Conservation (phyloP, 1,139 yeast genomes). For the Meyerozyma athensensis region DNA sequence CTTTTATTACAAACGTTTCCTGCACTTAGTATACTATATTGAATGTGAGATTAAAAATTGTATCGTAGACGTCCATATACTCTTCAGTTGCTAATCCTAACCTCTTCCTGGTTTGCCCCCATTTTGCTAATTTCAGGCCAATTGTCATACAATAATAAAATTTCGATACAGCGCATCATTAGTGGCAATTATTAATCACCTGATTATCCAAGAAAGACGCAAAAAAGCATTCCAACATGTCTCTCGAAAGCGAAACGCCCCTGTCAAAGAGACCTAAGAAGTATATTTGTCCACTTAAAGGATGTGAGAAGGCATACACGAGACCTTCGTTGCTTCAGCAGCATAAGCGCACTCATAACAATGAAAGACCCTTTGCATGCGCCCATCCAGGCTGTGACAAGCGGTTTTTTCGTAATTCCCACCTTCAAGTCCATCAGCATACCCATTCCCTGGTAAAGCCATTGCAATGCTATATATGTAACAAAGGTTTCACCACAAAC, state of each 20-base stretch:
- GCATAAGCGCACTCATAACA: constrained; percentile 14
- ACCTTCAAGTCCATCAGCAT: constrained; percentile 12
- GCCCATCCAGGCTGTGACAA: constrained; percentile 10
- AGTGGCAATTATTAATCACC: too few relatives aligned
- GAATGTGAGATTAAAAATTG: too few relatives aligned
- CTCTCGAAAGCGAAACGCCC: neutral
- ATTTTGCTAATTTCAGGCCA: too few relatives aligned
- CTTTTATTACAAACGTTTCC: too few relatives aligned
- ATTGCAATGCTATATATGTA: constrained; percentile 12
- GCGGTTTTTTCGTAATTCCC: constrained; percentile 14
- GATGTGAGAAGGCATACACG: constrained; percentile 21
- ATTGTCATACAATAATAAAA: too few relatives aligned
- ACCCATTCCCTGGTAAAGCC: constrained; percentile 14
- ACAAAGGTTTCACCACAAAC: constrained; percentile 13
- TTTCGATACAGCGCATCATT: too few relatives aligned
- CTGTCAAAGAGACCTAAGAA: constrained; percentile 12
- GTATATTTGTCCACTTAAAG: constrained; percentile 11
- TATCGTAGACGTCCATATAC: too few relatives aligned
- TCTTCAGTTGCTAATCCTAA: too few relatives aligned
- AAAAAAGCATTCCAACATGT: neutral
- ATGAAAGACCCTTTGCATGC: constrained; percentile 16
- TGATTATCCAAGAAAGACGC: too few relatives aligned
- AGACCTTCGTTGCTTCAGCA: constrained; percentile 16
- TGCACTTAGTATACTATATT: too few relatives aligned
- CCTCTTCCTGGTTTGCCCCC: too few relatives aligned